Evolutionary conservation across 345 rosid genomes (phyloP), one percentile per base, ranked within the genome.

Genomic region (Rhodomyrtus tomentosa): DNA sequence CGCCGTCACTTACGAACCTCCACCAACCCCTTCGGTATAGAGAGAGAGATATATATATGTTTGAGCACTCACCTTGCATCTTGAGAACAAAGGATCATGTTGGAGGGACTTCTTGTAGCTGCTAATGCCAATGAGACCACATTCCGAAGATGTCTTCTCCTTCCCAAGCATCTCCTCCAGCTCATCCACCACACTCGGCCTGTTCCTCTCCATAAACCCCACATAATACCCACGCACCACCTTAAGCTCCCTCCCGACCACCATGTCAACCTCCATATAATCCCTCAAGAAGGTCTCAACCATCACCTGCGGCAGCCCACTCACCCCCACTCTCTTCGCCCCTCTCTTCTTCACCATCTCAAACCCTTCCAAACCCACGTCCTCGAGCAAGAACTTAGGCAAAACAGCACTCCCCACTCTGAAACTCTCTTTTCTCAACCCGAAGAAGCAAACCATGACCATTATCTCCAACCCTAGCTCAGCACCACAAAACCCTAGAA

Each of bases 281-380:
- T 95, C 93, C 87, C 85, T 94, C 88, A 94, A 87, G 89, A 95
- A 93, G 55, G 91, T 91, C 68, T 96, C 96, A 53, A 96, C 88
- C 98, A 96, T 94, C 38, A 93, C 91, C 74, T 85, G 90, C 53
- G 99, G 98, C 82, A 94, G 72, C 81, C 89, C 87, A 82, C 92
- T 95, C 24, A 94, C 90, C 1, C 88, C 98, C 15, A 92, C 88
- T 18, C 81, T 92, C 88, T 84, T 93, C 51, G 91, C 92, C 7
- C 89, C 90, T 85, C 80, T 87, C 82, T 88, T 90, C 88, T 91
- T 81, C 55, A 93, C 92, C 76, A 68, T 68, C 84, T 91, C 87
- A 53, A 90, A 89, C 54, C 92, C 90, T 84, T 96, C 95, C 5
- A 86, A 48, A 21, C 95, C 98, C 14, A 93, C 93, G 85, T 94